These are phyloP conservation scores for Colletotrichum tofieldiae DNA, from an alignment of 2,329 filamentous ascomycete species.

Conservation along the genomic window DNA sequence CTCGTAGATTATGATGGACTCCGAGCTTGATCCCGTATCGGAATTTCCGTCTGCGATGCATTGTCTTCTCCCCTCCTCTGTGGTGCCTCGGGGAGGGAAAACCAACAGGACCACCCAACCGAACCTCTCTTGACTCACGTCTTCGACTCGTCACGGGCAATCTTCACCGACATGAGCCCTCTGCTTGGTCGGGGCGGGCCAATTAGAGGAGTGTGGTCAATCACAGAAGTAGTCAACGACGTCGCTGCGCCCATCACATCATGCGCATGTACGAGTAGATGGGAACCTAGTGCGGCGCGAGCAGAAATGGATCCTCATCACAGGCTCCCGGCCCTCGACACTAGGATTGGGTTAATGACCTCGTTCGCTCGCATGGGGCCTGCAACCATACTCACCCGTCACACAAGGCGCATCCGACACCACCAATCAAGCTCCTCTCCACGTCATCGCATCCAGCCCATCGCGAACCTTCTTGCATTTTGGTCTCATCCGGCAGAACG, in stretches of 20 bases:
- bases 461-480: background rate
- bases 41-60: conserved; percentile 11
- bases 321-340: conserved; percentile 11
- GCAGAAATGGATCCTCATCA: conserved; percentile 8
- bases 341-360: background rate
- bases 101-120: conserved; percentile 18
- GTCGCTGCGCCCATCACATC: conserved; percentile 7
- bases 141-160: conserved; percentile 13
- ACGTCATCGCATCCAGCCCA: conserved; percentile 5
- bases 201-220: background rate
- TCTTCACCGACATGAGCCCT: conserved; percentile 18
- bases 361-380: conserved; percentile 22
- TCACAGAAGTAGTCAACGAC: conserved; percentile 2
- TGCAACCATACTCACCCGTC: conserved; percentile 20
- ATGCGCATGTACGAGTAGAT: no score
- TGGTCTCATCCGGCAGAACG: background rate
- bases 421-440: conserved; percentile 32
- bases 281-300: conserved; percentile 1
- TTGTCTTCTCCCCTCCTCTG: background rate
- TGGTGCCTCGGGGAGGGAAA: background rate
- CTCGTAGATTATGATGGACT: background rate
- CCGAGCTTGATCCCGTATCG: background rate
- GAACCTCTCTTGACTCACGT: conserved; percentile 39
- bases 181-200: background rate
- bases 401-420: conserved; percentile 32